These are phyloP conservation scores for Coemansia aciculifera DNA, from an alignment of 192 early-diverging fungal species.

Conservation along the genomic window DNA sequence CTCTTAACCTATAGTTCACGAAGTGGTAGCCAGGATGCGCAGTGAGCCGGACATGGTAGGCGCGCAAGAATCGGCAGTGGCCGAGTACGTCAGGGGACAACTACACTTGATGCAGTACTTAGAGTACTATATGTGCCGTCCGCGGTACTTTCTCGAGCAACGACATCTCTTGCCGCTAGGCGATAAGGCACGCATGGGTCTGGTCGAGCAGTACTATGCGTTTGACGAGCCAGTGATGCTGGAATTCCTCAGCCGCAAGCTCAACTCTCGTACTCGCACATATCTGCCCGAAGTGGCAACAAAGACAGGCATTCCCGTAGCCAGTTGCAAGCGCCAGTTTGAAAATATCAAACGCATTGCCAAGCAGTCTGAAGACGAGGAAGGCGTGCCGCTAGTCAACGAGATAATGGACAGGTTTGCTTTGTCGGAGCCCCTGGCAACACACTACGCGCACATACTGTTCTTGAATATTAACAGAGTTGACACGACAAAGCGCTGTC, in stretches of 20 bases:
- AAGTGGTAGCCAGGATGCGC: constrained; percentile 17
- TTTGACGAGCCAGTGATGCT: constrained; percentile 37
- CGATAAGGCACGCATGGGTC: constrained; percentile 16
- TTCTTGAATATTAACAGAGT: constrained; percentile 33
- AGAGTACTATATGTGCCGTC: constrained; percentile 26
- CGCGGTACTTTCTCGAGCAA: constrained; percentile 33
- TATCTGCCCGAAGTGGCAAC: constrained; percentile 24
- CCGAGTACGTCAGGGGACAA: constrained; percentile 31
- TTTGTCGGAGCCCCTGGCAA: constrained; percentile 16
- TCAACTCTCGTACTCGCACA: constrained; percentile 30
- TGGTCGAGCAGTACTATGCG: constrained; percentile 25
- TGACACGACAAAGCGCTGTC: constrained; percentile 29
- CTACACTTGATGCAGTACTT: constrained; percentile 28
- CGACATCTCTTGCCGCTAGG: constrained; percentile 21
- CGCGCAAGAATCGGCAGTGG: constrained; percentile 11
- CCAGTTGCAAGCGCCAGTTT: constrained; percentile 51
- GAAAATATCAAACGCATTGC: constrained; percentile 67
- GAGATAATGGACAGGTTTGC: constrained; percentile 37
- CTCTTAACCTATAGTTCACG: constrained; percentile 2
- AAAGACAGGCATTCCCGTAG: constrained; percentile 18
- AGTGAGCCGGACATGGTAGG: constrained; percentile 23
- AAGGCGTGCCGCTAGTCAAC: constrained; percentile 42
- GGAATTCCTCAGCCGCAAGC: constrained; percentile 29
- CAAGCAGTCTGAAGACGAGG: constrained; percentile 60
- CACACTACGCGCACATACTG: constrained; percentile 25